A percentile compares a stretch with the other conserved stretches of the same genome.
Evolutionary conservation across 106 monocot genomes (phyloP).

Genomic region (Dactylorhiza incarnata): DNA sequence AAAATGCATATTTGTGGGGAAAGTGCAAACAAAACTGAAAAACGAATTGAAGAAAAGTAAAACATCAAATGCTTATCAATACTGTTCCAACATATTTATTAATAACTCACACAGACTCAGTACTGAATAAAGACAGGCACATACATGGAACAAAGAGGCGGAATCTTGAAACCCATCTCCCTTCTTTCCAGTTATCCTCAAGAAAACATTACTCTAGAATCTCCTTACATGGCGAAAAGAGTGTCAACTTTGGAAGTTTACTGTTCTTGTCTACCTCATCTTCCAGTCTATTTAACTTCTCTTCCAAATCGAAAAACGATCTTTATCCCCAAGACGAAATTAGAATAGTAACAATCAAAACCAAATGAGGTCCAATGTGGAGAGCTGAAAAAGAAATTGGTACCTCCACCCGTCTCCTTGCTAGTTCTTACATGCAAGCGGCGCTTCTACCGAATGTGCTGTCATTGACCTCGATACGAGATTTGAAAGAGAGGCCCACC

Average conservation of each 20-base stretch:
- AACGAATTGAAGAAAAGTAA: no score
- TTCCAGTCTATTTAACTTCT: slow-evolving; percentile 59
- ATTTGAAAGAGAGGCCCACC: slow-evolving; percentile 19
- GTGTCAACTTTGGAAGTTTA: slow-evolving; percentile 66
- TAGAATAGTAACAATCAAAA: slow-evolving; percentile 1
- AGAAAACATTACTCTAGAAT: slow-evolving; percentile 85
- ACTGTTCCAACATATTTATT: background rate
- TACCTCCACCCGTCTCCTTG: slow-evolving; percentile 69
- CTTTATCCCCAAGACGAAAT: slow-evolving; percentile 16
- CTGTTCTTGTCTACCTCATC: slow-evolving; percentile 70
- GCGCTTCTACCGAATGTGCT: slow-evolving; percentile 20
- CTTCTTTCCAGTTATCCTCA: slow-evolving; percentile 92
- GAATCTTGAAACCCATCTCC: slow-evolving; percentile 94
- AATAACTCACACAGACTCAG: background rate
- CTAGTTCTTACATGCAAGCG: slow-evolving; percentile 32
- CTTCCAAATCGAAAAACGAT: slow-evolving; percentile 68
- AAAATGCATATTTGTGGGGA: no score
- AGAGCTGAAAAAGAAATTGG: background rate
- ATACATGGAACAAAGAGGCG: slow-evolving; percentile 98
- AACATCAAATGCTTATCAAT: no score
- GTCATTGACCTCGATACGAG: slow-evolving; percentile 9
- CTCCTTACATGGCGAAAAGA: slow-evolving; percentile 98
- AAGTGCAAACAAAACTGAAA: no score
- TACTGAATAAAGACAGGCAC: slow-evolving; percentile 7
- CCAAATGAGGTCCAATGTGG: background rate